phyloP scores from a whole-genome alignment of 108 stramenopile genomes.

The Pseudonitzschia pungens region DNA sequence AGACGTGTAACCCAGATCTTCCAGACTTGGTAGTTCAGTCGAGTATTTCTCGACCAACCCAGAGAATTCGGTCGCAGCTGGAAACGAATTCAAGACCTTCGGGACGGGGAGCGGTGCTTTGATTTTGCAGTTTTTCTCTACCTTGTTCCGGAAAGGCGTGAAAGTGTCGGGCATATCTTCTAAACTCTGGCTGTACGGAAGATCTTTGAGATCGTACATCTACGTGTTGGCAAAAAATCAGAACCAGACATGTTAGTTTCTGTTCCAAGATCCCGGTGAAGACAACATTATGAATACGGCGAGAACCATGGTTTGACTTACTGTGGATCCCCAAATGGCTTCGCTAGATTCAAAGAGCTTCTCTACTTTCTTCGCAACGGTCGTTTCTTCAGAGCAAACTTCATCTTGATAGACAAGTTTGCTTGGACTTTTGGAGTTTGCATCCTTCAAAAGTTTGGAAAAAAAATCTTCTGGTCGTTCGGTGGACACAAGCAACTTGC shows the following conservation, averaged over 20 bases:
- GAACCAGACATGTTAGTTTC: neutral
- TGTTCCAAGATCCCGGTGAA: neutral
- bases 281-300: neutral
- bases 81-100: conserved; percentile 39
- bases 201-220: conserved; percentile 80
- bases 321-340: conserved; percentile 86
- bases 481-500: conserved; percentile 60
- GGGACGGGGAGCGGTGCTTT: conserved; percentile 65
- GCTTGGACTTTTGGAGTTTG: conserved; percentile 8
- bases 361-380: conserved; percentile 46
- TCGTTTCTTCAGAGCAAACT: conserved; percentile 71
- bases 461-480: conserved; percentile 70
- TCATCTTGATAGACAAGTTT: conserved; percentile 69
- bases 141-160: conserved; percentile 90
- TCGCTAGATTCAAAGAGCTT: conserved; percentile 36
- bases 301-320: neutral
- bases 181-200: conserved; percentile 73
- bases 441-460: conserved; percentile 21
- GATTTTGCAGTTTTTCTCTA: conserved; percentile 80
- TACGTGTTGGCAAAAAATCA: neutral
- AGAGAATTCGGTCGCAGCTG: conserved; percentile 1
- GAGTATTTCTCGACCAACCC: neutral
- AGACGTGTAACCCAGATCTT: conserved; percentile 72
- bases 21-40: conserved; percentile 51
- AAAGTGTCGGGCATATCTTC: conserved; percentile 82